These are phyloP conservation scores for Nicotiana rustica DNA, from an alignment of 305 asterid genomes.

Conservation along the genomic window DNA sequence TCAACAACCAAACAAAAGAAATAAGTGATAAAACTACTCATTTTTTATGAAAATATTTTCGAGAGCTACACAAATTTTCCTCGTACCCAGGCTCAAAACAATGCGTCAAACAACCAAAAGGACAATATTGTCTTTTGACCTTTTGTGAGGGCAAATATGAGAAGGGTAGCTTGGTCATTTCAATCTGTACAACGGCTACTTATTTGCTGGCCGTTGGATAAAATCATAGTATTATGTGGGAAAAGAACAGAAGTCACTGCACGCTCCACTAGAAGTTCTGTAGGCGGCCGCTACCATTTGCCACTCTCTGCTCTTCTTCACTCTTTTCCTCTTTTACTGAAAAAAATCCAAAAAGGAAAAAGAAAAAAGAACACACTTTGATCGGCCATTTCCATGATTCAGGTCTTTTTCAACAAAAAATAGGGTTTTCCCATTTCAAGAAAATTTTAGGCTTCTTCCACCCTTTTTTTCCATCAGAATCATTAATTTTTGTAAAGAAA, in stretches of 20 bases:
- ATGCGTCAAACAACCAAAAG: neutral
- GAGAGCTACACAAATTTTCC: too few relatives aligned
- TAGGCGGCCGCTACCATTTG: neutral
- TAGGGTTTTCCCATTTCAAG: neutral
- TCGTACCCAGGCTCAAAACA: neutral
- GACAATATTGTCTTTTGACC: neutral
- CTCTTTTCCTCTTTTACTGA: neutral
- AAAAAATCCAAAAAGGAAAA: neutral
- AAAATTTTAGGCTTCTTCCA: neutral
- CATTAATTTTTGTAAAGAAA: neutral
- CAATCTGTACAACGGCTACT: neutral
- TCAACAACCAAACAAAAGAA: neutral
- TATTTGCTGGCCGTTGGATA: conserved; percentile 17
- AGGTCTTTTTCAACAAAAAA: neutral
- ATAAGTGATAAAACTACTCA: neutral
- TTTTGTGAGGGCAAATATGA: neutral
- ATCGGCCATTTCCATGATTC: neutral
- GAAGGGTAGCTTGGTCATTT: neutral
- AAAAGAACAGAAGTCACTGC: neutral
- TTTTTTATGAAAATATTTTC: too few relatives aligned
- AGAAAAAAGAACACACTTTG: neutral
- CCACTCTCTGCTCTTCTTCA: neutral
- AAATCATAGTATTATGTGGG: neutral
- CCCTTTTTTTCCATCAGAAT: neutral
- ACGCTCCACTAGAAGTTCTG: conserved; percentile 20